Evolutionary conservation across 2,329 filamentous ascomycete genomes (phyloP).

Genomic region (Xylogone sp.): DNA sequence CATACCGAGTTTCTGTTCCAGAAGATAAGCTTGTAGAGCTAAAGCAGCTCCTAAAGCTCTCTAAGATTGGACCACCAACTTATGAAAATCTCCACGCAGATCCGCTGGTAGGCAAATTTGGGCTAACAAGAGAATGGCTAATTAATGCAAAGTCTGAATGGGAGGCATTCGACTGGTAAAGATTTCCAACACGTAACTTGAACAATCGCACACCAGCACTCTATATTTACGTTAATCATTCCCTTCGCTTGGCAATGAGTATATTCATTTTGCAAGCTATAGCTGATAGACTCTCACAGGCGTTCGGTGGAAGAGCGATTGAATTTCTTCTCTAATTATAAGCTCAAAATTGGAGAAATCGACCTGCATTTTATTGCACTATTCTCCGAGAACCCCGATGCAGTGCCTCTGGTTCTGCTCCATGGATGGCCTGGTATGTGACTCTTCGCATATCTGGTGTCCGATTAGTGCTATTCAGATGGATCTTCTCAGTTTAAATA

Average conservation of each 20-base stretch:
- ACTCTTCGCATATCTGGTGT: too few relatives aligned
- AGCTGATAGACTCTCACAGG: background rate
- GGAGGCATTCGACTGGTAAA: constrained; percentile 45
- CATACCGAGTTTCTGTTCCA: constrained; percentile 28
- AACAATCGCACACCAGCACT: constrained; percentile 6
- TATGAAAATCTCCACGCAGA: constrained; percentile 45
- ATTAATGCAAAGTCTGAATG: constrained; percentile 35
- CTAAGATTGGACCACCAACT: constrained; percentile 42
- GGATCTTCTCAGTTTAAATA: too few relatives aligned
- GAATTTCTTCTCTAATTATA: too few relatives aligned
- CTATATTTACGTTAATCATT: constrained; percentile 11
- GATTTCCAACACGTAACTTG: constrained; percentile 16
- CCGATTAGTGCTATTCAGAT: too few relatives aligned
- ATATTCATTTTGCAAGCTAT: constrained; percentile 1
- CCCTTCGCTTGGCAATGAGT: constrained; percentile 10
- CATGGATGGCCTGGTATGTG: constrained; percentile 17
- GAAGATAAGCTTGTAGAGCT: constrained; percentile 42
- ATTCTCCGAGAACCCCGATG: constrained; percentile 12
- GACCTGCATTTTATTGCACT: constrained; percentile 17
- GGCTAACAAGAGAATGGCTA: constrained; percentile 39
- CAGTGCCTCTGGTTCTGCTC: constrained; percentile 12
- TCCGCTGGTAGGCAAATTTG: constrained; percentile 38
- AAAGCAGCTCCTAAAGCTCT: constrained; percentile 40
- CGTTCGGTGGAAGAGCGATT: too few relatives aligned
- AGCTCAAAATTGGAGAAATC: too few relatives aligned